A percentile compares a stretch with the other conserved stretches of the same genome.
Evolutionary conservation across 768 basidiomycete genomes (phyloP).

Genomic region (Astraeus odoratus): DNA sequence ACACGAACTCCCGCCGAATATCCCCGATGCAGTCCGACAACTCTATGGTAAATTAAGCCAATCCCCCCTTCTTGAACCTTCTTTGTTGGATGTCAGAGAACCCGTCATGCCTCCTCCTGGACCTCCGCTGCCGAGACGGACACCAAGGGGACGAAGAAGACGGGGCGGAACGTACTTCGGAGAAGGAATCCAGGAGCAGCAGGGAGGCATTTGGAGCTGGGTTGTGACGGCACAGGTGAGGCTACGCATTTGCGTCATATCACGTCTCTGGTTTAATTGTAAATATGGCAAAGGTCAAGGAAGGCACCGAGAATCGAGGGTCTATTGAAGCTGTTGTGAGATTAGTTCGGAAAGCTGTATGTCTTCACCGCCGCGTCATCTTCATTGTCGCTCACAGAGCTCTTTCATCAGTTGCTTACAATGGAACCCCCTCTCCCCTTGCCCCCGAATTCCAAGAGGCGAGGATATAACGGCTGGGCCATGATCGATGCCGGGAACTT

Average conservation of each 20-base stretch:
- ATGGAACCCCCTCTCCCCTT: slow-evolving; percentile 52
- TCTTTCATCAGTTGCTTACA: slow-evolving; percentile 42
- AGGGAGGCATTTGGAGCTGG: slow-evolving; percentile 71
- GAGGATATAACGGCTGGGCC: slow-evolving; percentile 68
- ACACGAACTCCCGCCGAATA: slow-evolving; percentile 37
- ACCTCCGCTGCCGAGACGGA: slow-evolving; percentile 49
- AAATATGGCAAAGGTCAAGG: slow-evolving; percentile 57
- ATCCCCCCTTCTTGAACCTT: slow-evolving; percentile 66
- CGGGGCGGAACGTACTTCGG: slow-evolving; percentile 65
- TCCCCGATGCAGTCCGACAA: slow-evolving; percentile 44
- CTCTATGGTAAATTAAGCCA: slow-evolving; percentile 50
- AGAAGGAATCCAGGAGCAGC: slow-evolving; percentile 47
- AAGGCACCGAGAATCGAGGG: slow-evolving; percentile 75
- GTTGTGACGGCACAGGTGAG: slow-evolving; percentile 63
- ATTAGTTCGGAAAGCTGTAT: slow-evolving; percentile 60
- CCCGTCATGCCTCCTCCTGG: slow-evolving; percentile 47
- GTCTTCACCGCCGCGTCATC: slow-evolving; percentile 21
- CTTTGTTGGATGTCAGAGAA: slow-evolving; percentile 46
- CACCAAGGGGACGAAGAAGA: slow-evolving; percentile 55
- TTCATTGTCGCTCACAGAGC: not conserved
- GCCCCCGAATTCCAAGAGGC: slow-evolving; percentile 56
- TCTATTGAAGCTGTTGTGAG: slow-evolving; percentile 71
- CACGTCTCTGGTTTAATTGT: slow-evolving; percentile 1
- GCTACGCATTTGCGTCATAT: not conserved
- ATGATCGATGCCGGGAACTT: slow-evolving; percentile 79